Evolutionary conservation across 2,329 filamentous ascomycete genomes (phyloP), one percentile per base, ranked within the genome.

Genomic region (Microthyrium microscopicum): DNA sequence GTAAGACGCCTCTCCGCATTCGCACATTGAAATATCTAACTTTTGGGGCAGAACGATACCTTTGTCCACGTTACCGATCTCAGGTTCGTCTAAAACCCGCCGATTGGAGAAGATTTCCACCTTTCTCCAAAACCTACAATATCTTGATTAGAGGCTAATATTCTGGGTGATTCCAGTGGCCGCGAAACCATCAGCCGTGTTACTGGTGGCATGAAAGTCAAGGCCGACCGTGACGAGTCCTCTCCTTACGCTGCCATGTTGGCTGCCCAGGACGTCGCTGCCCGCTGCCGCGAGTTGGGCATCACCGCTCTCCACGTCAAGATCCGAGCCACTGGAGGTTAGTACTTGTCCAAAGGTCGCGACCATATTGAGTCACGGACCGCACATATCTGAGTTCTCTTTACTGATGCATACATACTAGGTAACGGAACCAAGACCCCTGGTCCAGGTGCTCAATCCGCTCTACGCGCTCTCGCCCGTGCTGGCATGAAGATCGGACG

Each of bases 151-250:
- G 5, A 66, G 64, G 66, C 72, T 77, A 66, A 77, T 66, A 57
- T 61, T 56, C 61, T 71, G 67, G 66, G 66, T 73, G 67, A 72
- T 73, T 71, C 61, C 70, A 91, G 82, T 68, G 89, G 89, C 69
- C 89, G 89, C 68, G 89, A 98, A 80, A 98, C 91, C 68, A 94
- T 98, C 71, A 82, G 76, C 76, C 85, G 89, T 82, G 87, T 98
- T 52, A 98, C 91, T 55, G 89, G 91, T 70, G 91, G 91, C 60
- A 98, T 98, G 89, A 98, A 98, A 76, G 89, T 98, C 76, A 98
- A 98, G 80, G 85, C 85, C 65, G 85, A 98, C 60, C 87, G 89
- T 74, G 89, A 98, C 70, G 89, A 98, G 73, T 95, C 87, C 56
- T 95, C 89, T 50, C 89, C 89, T 55, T 98, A 98, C 74, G 89